Percentiles rank a stretch among this genome's conserved stretches.
These are phyloP conservation scores for Ceratobasidium sp. DNA, from an alignment of 1,284 basidiomycete species.

Conservation along the genomic window DNA sequence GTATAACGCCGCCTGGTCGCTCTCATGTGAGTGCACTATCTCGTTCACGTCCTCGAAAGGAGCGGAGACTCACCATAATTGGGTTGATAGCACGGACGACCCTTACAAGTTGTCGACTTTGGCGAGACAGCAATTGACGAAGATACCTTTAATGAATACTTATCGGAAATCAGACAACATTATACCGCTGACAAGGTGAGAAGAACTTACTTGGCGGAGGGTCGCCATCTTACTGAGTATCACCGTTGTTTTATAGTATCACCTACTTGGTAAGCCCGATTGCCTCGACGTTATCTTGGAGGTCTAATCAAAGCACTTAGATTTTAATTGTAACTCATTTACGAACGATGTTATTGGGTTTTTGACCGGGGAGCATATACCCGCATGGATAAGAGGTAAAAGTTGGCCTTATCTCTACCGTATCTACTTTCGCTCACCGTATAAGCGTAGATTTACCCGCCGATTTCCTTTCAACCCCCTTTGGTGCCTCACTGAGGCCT, in stretches of 20 bases:
- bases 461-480: conserved; percentile 91
- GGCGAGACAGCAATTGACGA: conserved; percentile 87
- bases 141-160: conserved; percentile 85
- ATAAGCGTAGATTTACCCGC: conserved; percentile 76
- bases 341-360: conserved; percentile 89
- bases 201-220: not conserved
- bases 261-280: conserved; percentile 76
- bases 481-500: conserved; percentile 87
- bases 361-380: conserved; percentile 83
- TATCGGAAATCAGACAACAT: conserved; percentile 77
- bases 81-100: conserved; percentile 75
- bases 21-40: conserved; percentile 72
- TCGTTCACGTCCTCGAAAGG: conserved; percentile 16
- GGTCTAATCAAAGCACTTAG: conserved; percentile 57
- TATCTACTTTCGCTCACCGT: not conserved
- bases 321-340: conserved; percentile 93
- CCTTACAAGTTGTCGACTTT: conserved; percentile 81
- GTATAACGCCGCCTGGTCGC: conserved; percentile 72
- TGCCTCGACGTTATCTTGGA: not conserved
- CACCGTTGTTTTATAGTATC: conserved; percentile 69
- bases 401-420: not conserved
- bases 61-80: no score
- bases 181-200: conserved; percentile 89
- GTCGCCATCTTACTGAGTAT: no score
- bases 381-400: conserved; percentile 81